These are phyloP conservation scores for Kodamaea restingae DNA, from an alignment of 805 yeast species.

Conservation along the genomic window DNA sequence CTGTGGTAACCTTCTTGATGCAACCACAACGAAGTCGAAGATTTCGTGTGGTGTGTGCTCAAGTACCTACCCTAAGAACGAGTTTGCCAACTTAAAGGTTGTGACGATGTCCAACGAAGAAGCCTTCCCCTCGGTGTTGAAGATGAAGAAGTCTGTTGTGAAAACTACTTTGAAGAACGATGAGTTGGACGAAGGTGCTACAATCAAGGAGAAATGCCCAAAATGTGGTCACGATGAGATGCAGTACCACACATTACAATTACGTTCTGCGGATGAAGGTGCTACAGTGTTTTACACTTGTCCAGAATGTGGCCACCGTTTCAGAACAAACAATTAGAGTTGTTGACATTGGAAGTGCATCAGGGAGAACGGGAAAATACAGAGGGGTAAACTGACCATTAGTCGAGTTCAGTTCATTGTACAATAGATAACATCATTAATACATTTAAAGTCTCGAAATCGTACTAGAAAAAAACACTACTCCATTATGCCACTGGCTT, in stretches of 20 bases:
- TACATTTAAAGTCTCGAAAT: constrained; percentile 2
- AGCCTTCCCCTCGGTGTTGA: constrained; percentile 87
- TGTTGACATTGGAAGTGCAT: not conserved
- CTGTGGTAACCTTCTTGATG: constrained; percentile 87
- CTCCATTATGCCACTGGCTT: constrained; percentile 31
- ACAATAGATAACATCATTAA: constrained; percentile 8
- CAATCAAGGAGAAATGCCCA: constrained; percentile 97
- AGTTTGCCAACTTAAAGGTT: constrained; percentile 77
- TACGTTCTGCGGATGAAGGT: constrained; percentile 99
- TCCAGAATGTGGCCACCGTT: constrained; percentile 86
- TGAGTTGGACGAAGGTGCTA: constrained; percentile 92
- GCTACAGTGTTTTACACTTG: constrained; percentile 98
- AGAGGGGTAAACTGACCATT: not conserved
- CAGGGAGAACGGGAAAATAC: too few relatives aligned
- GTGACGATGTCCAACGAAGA: constrained; percentile 84
- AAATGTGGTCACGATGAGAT: constrained; percentile 97
- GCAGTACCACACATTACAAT: constrained; percentile 94
- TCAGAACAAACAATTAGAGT: constrained; percentile 80
- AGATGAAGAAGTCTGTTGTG: constrained; percentile 81
- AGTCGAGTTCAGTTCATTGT: constrained; percentile 4
- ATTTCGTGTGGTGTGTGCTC: constrained; percentile 56
- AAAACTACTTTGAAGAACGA: constrained; percentile 74
- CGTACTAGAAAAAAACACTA: not conserved
- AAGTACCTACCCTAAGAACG: constrained; percentile 40
- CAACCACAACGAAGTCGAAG: constrained; percentile 45